Evolutionary conservation across 164 flowering plant genomes (phyloP), one percentile per base, ranked within the genome.

Genomic region (Vitis riparia): DNA sequence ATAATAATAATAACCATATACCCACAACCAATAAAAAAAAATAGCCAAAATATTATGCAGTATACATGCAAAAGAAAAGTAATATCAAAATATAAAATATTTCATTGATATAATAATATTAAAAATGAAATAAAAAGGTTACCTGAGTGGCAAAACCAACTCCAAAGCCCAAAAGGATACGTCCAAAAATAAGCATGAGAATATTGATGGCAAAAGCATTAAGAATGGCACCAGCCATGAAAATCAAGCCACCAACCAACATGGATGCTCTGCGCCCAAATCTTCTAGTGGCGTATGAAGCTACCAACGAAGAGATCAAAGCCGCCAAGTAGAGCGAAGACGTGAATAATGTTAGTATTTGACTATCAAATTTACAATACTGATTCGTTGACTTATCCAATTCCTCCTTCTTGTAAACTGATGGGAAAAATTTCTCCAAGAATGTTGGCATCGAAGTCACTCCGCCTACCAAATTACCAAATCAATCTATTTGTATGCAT

Each of bases 281-380:
- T 2, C 50, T 52, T 3, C 65, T 50, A 11, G 69, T 77, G 4
- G 70, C 62, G 15, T 30, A 11, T 6, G 74, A 67, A 2, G 77
- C 80, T 11, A 73, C 62, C 9, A 77, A 32, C 11, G 80, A 70
- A 1, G 80, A 51, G 0, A 73, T 4, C 6, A 77, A 71, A 16
- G 71, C 80, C 10, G 77, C 76, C 16, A 77, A 10, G 50, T 77
- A 77, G 11, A 77, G 55, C 0, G 80, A 77, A 1, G 80, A 77
- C 2, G 80, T 77, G 51, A 77, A 77, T 15, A 59, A 9, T 3
- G 77, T 77, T 19, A 77, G 47, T 4, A 48, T 55, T 56, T 77
- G 70, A 64, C 68, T 73, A 37, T 77, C 74, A 30, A 68, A 77
- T 11, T 62, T 56, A 32, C 77, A 77, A 66, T 77, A 73, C 63